Evolutionary conservation across 768 basidiomycete species (phyloP), one percentile per base, ranked within the genome.

Genomic region (Suillus lakei): DNA sequence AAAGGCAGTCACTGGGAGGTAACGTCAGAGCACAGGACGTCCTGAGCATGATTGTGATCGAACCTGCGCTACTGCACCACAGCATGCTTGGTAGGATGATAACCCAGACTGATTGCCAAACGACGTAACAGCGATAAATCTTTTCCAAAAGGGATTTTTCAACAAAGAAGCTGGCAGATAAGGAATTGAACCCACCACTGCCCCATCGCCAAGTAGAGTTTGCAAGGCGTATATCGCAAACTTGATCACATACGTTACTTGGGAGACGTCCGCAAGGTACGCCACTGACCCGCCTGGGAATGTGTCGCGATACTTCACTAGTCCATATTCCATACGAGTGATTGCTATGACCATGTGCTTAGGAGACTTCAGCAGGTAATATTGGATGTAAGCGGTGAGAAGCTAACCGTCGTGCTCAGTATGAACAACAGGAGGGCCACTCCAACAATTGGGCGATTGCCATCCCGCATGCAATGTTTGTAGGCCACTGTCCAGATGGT

Each of bases 181-280:
- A 63, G 1, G 1, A 51, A 36, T n/a, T 36, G 38, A 38, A 63
- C 62, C 56, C 34, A 63, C 62, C 9, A 63, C 62, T 5, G 53
- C 51, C 7, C 62, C 62, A 43, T 63, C 62, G 15, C 51, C 62
- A 39, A 63, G 50, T 23, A 63, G 51, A 13, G 62, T 63, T 55
- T 69, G 66, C 15, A 67, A 9, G 28, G 26, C 46, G 39, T 70
- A 72, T 8, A 74, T 50, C 4, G 63, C 67, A 54, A 67, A 70
- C 51, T 74, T 74, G 60, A 72, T 71, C 23, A 76, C 62, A 58
- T 73, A 74, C 1, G 72, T 71, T 13, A 7, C 7, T 43, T 76
- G 61, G 39, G 68, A 67, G 5, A 64, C 60, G 46, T 70, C 67
- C 1, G 67, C 68, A 61, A 76, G 73, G 62, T 65, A 76, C 2